Base-by-base conservation (phyloP, 768 basidiomycete genomes). In the Lactarius psammicola region DNA sequence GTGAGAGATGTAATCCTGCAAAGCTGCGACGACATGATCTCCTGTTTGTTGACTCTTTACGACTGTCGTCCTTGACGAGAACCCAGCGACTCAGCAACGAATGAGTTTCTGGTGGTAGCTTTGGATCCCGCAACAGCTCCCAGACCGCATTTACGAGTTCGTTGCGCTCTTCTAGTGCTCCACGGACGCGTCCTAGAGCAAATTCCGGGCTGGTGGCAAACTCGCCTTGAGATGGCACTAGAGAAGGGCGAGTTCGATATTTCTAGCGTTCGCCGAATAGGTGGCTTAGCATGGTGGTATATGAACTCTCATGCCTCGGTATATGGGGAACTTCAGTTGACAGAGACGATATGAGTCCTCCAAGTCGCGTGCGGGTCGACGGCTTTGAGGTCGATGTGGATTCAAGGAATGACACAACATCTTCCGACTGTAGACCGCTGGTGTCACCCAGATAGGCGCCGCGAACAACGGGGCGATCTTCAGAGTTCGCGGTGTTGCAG, bases 131-230 rank as follows among this genome's bases (percentile, higher is more conserved):
- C 60, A 98, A 76, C 28, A 94, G 77, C 44, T 84, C 82, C 71
- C 87, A 85, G 33, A 95, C 84, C 38, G 84, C 81, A 4, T 77
- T 74, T 31, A 88, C 75, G 30, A 98, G 85, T 67, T 86, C 82
- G 31, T 80, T 79, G n/a, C 94, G 85, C 67, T 87, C 83, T 65
- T 92, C 90, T 56, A 92, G 74, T 70, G 94, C 86, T 2, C 90
- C 92, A 44, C 92, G 87, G 56, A 95, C 87, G 54, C 94, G 89
- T 15, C 97, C 96, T 40, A 98, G 83, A 0, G 97, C 96, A 73
- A 89, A 98, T 74, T 98, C 94, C 2, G 96, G 97, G n/a, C 84
- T 89, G 11, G 95, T 96, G 20, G 94, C 92, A 54, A 87, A 75
- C 54, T 83, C 78, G 13, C 94, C 94, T 64, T 90, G 84, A 17